Base-by-base conservation (phyloP, 306 rosid genomes). In the Malus orientalis region DNA sequence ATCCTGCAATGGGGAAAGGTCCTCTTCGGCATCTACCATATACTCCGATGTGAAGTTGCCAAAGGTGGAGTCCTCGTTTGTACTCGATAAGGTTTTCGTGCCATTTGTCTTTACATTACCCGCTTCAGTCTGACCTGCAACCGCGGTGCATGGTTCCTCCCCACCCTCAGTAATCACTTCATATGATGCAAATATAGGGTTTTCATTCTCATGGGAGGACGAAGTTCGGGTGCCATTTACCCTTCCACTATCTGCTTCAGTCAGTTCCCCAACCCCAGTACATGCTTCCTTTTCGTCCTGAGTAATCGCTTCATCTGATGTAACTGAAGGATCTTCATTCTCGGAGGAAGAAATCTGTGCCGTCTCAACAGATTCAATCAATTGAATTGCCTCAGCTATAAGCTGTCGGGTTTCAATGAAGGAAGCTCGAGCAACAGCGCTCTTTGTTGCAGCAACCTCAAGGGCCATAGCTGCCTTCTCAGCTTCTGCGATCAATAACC, bases 401-500 rank as follows among this genome's bases (percentile, higher is more conserved):
- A 95, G 91, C 85, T 87, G 91, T 83, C 99, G 87, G 42, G 93
- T 87, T 87, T 92, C 97, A 66, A 86, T 49, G 65, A 92, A 89
- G 69, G 99, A 95, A 80, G 93, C 96, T 80, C 66, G 97, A 61
- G 91, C 97, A 73, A 87, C 69, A 58, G 96, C 88, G 77, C 93
- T 95, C 87, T 73, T 92, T 9, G 77, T 80, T 4, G 99, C 99
- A 44, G 97, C 92, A 79, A 81, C 85, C 87, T 92, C 99, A 60
- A 95, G 96, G 73, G 86, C 93, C 85, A 85, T 82, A 83, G 99
- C 97, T 30, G 99, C 99, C 81, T 88, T 92, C 85, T 95, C 93
- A 72, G 99, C 98, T 89, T 95, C 98, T 54, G 89, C 88, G 86
- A 95, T 95, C 90, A 95, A 77, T 73, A 89, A 80, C 78, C 99